Evolutionary conservation across 495 filamentous ascomycete species (phyloP), one percentile per base, ranked within the genome.

Genomic region (Parathielavia hyrcaniae): DNA sequence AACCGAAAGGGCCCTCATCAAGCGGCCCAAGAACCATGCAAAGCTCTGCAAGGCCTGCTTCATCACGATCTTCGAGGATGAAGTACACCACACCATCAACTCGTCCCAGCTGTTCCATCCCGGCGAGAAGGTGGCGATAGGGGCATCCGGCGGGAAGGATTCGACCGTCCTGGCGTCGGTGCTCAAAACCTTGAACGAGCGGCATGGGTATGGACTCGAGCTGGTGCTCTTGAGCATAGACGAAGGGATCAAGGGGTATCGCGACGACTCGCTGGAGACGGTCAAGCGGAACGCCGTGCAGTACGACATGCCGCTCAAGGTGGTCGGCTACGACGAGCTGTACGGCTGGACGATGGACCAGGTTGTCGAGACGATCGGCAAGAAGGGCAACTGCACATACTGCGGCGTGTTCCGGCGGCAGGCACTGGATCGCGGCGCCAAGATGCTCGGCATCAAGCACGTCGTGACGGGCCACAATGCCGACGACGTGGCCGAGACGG

Each of bases 281-380:
- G 93, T 98, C 51, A 96, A 96, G 80, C 77, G 91, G 61, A 97
- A 98, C 67, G 87, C 91, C 2, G 66, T 79, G 13, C 91, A 97
- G 69, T 96, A 96, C 69, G 81, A 85, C 13, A 92, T 98, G 88
- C 82, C 87, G 2, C 76, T 98, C 35, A 86, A 86, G 64, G 93
- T 98, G 47, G 83, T 98, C 26, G 88, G 92, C 44, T 98, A 98
- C 69, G 85, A 83, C 39, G 92, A 97, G 69, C 78, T 98, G 5
- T 98, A 97, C 69, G 93, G 95, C 3, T 98, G 93, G 93, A 97
- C 91, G 11, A 98, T 98, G 93, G 93, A 98, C 70, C 88, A 97
- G 64, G 93, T 98, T 13, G 93, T 98, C 3, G 85, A 86, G 64
- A 88, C 93, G 56, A 87, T 97, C 50, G 95, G 95, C 26, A 97